Base-by-base conservation (phyloP, 1,139 yeast genomes). In the Candida glucosophila region DNA sequence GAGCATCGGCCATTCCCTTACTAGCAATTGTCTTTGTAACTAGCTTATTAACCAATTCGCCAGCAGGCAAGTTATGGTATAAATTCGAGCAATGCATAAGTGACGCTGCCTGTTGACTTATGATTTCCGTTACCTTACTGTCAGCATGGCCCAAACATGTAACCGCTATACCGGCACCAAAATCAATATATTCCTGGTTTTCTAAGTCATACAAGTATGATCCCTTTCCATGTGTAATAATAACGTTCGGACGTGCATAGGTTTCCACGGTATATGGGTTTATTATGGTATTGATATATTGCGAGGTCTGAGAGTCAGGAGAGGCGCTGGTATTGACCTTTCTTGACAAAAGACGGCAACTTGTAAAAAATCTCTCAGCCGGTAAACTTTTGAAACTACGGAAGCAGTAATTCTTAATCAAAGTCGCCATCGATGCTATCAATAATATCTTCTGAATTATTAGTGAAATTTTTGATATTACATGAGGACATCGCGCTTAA, bases 111-210 rank as follows among this genome's bases (percentile, higher is more conserved):
- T 90, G 98, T 24, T 79, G 78, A 30, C 58, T 52, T 33, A 86
- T 51, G 34, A 90, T 72, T 31, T 77, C 59, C 4, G 93, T 68
- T 20, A 90, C 67, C 35, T 74, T 77, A 4, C 77, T 74, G 43
- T 90, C 70, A 17, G 86, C 63, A 51, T 90, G 98, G 3, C 98
- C 98, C 36, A 90, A 61, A 2, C 82, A 77, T n/a, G 95, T 88
- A 10, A 90, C 98, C 1, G 98, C 97, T 39, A 90, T 86, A 26
- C 98, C 98, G 2, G 96, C 86, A 2, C 88, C 77, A 54, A 90
- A 88, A 49, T 90, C 98, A 28, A 90, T 67, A 48, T 80, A 90
- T 45, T 79, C 68, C 27, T 78, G 63, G 43, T 81, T 69, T 44
- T 81, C 88, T 28, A 80, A 56, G 47, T 90, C 98, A 62, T 77